A percentile compares a stretch with the other conserved stretches of the same genome.
phyloP scores from a whole-genome alignment of 495 filamentous ascomycete species.

The Aspergillus wentii region DNA sequence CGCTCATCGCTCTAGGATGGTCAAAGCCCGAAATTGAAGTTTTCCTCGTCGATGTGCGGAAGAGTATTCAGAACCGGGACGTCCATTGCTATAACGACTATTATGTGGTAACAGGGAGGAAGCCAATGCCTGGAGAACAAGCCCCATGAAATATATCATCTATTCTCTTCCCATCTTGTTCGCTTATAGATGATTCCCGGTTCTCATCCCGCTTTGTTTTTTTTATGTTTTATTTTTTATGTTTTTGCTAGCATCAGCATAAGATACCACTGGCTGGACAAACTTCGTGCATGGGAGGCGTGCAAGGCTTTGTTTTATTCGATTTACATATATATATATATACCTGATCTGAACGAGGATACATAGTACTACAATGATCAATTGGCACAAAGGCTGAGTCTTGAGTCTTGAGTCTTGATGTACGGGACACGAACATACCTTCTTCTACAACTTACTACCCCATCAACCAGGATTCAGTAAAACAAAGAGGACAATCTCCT shows the following conservation, averaged over 20 bases:
- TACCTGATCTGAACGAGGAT: not conserved
- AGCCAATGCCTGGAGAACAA: conserved; percentile 32
- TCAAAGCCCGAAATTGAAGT: conserved; percentile 50
- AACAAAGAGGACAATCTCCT: too few relatives aligned
- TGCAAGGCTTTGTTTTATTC: conserved; percentile 13
- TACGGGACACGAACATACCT: not conserved
- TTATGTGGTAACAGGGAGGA: conserved; percentile 51
- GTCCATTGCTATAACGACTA: conserved; percentile 53
- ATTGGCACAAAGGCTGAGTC: too few relatives aligned
- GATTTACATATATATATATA: not conserved
- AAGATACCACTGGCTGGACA: conserved; percentile 27
- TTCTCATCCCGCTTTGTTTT: too few relatives aligned
- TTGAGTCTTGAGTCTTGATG: too few relatives aligned
- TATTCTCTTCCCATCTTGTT: conserved; percentile 1
- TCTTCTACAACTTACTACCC: too few relatives aligned
- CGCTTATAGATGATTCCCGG: too few relatives aligned
- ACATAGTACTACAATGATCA: too few relatives aligned
- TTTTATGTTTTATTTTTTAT: conserved; percentile 3
- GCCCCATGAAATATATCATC: conserved; percentile 2
- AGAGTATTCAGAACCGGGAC: conserved; percentile 45
- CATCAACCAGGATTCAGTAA: too few relatives aligned
- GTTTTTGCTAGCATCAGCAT: conserved; percentile 23
- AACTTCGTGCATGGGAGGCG: conserved; percentile 9
- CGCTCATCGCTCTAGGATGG: conserved; percentile 38
- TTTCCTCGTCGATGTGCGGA: conserved; percentile 54